Evolutionary conservation across 306 rosid species (phyloP).

Genomic region (Glycine soja): DNA sequence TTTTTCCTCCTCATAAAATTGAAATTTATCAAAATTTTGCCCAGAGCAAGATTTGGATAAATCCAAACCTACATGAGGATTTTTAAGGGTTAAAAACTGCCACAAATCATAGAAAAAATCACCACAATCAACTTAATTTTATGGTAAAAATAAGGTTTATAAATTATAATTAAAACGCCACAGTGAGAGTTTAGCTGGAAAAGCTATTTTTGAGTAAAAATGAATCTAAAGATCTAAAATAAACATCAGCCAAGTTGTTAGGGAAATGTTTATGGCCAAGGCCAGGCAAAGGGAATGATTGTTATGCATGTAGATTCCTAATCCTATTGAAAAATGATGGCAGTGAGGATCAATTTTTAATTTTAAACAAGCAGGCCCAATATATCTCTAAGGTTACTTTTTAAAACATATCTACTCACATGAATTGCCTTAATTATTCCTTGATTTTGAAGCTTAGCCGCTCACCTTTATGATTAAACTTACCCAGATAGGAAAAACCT

Average conservation of each 20-base stretch:
- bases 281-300: neutral
- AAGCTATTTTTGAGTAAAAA: neutral
- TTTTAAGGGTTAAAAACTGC: too few relatives aligned
- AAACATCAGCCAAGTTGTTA: neutral
- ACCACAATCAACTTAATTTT: neutral
- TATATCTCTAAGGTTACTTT: neutral
- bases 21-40: too few relatives aligned
- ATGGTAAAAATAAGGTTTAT: too few relatives aligned
- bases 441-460: neutral
- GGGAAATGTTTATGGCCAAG: neutral
- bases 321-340: neutral
- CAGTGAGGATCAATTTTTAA: neutral
- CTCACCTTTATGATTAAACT: conserved; percentile 18
- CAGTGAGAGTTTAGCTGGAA: neutral
- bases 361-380: too few relatives aligned
- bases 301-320: neutral
- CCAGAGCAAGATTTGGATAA: too few relatives aligned
- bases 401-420: neutral
- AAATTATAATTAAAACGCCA: neutral
- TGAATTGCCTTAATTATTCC: neutral
- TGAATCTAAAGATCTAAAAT: neutral
- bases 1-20: too few relatives aligned
- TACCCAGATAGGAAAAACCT: conserved; percentile 11
- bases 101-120: too few relatives aligned
- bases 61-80: too few relatives aligned